Evolutionary conservation across 441 rosid genomes (phyloP).

Genomic region (Gossypium davidsonii): DNA sequence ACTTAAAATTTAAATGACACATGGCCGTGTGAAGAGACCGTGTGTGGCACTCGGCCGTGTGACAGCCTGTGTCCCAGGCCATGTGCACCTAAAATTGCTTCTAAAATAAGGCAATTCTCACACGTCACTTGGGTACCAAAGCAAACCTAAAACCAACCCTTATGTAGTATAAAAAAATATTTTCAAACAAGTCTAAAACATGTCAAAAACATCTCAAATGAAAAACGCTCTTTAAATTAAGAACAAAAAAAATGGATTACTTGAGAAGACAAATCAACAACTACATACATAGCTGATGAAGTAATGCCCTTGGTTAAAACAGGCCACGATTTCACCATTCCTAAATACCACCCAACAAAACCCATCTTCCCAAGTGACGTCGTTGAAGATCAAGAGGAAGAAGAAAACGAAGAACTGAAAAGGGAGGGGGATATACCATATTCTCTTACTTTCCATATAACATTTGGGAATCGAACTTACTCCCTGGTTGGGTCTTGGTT

Average conservation of each 20-base stretch:
- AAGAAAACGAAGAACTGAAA: constrained; percentile 20
- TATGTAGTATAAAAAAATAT: too few species aligned
- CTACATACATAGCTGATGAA: constrained; percentile 52
- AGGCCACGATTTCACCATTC: constrained; percentile 71
- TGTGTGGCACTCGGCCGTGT: too few species aligned
- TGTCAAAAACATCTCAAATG: too few species aligned
- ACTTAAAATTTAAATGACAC: too few species aligned
- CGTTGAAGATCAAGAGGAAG: constrained; percentile 22
- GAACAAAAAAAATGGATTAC: constrained; percentile 19
- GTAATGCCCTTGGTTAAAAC: constrained; percentile 65
- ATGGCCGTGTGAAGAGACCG: too few species aligned
- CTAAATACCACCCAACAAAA: constrained; percentile 72
- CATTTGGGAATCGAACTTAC: constrained; percentile 29
- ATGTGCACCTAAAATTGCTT: too few species aligned
- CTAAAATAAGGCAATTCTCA: too few species aligned
- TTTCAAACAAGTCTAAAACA: too few species aligned
- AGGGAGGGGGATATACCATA: constrained; percentile 24
- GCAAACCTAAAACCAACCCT: too few species aligned
- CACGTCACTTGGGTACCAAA: too few species aligned
- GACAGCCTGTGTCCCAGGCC: too few species aligned
- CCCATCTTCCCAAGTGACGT: constrained; percentile 30
- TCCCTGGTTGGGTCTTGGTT: constrained; percentile 27
- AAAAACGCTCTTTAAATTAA: too few species aligned
- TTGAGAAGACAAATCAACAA: constrained; percentile 94
- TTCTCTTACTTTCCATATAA: constrained; percentile 32